phyloP scores from a whole-genome alignment of 805 yeast species.

The Metschnikowia cerradonensis region DNA sequence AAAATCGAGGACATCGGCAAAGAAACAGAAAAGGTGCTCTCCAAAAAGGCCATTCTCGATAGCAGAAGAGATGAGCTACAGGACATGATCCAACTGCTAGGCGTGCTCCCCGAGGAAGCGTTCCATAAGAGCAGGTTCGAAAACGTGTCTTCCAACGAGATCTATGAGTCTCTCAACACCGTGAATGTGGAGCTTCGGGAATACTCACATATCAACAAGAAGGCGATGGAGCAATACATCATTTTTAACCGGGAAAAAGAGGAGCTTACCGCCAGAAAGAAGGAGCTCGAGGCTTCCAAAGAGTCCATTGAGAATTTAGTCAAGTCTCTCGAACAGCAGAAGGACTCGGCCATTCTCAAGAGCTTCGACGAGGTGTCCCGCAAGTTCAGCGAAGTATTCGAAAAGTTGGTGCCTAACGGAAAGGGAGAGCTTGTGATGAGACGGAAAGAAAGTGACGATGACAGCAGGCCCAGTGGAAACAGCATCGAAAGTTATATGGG shows the following conservation, averaged over 20 bases:
- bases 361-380: slow-evolving; percentile 75
- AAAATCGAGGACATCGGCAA: slow-evolving; percentile 61
- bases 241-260: slow-evolving; percentile 71
- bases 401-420: slow-evolving; percentile 78
- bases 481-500: slow-evolving; percentile 65
- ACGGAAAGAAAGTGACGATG: slow-evolving; percentile 27
- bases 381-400: slow-evolving; percentile 72
- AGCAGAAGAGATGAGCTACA: slow-evolving; percentile 69
- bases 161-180: slow-evolving; percentile 50
- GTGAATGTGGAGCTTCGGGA: slow-evolving; percentile 56
- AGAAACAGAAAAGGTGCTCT: slow-evolving; percentile 57
- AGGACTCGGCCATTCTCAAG: slow-evolving; percentile 73
- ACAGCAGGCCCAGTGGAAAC: slow-evolving; percentile 15
- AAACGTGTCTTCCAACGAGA: slow-evolving; percentile 44
- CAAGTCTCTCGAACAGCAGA: slow-evolving; percentile 64
- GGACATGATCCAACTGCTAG: slow-evolving; percentile 72
- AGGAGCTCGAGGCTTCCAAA: slow-evolving; percentile 66
- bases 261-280: slow-evolving; percentile 58
- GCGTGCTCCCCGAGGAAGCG: slow-evolving; percentile 87
- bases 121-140: slow-evolving; percentile 44
- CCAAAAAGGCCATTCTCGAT: slow-evolving; percentile 56
- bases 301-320: slow-evolving; percentile 72
- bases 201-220: slow-evolving; percentile 77
- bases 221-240: slow-evolving; percentile 80
- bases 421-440: slow-evolving; percentile 69